Conservation (phyloP, 306 rosid genomes). For the Cucurbita ficifolia region DNA sequence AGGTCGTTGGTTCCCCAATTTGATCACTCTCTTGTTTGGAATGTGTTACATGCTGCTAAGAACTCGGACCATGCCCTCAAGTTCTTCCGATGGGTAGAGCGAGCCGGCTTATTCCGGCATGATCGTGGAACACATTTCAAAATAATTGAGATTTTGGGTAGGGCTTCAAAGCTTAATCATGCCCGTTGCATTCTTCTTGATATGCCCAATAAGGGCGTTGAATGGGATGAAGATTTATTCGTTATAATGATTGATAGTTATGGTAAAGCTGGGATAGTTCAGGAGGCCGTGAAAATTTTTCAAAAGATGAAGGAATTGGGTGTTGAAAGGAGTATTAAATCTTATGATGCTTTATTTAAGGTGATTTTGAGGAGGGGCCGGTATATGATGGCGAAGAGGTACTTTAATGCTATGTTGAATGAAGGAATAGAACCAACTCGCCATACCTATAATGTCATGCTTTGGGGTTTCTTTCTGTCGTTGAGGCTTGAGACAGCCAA, state of each 20-base stretch:
- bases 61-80: constrained; percentile 61
- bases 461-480: constrained; percentile 87
- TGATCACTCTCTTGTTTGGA: constrained; percentile 53
- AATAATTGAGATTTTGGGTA: constrained; percentile 60
- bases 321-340: constrained; percentile 35
- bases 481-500: constrained; percentile 65
- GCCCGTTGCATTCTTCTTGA: constrained; percentile 69
- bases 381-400: constrained; percentile 84
- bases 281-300: constrained; percentile 73
- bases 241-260: constrained; percentile 55
- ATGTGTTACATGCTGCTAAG: constrained; percentile 51
- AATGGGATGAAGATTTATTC: constrained; percentile 54
- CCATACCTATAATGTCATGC: constrained; percentile 57
- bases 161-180: constrained; percentile 64
- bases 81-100: constrained; percentile 85
- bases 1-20: constrained; percentile 47
- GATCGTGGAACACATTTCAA: constrained; percentile 63
- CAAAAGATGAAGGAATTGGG: constrained; percentile 62
- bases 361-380: constrained; percentile 59
- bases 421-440: constrained; percentile 75
- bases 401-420: constrained; percentile 60
- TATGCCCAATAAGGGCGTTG: constrained; percentile 31
- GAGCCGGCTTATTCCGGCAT: constrained; percentile 48
- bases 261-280: constrained; percentile 73
- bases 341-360: constrained; percentile 65